phyloP scores from a whole-genome alignment of 768 basidiomycete species.

The Mycena haematopus region DNA sequence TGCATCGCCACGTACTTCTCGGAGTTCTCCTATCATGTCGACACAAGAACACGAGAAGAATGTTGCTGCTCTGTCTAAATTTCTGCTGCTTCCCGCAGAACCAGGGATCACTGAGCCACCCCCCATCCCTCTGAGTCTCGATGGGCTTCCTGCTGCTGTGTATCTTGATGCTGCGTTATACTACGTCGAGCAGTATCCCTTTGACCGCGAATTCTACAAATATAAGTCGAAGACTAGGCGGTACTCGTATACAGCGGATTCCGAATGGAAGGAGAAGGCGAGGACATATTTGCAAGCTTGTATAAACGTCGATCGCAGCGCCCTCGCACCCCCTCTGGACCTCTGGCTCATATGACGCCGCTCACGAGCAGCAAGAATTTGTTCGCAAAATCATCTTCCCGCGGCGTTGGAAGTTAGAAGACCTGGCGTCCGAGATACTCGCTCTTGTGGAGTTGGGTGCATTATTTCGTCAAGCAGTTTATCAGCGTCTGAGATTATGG shows the following conservation, averaged over 20 bases:
- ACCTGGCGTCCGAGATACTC: constrained; percentile 24
- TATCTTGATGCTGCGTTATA: constrained; percentile 21
- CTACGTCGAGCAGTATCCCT: constrained; percentile 23
- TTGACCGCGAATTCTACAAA: constrained; percentile 24
- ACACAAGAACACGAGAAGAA: constrained; percentile 17
- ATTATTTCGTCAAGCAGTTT: constrained; percentile 20
- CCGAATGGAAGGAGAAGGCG: constrained; percentile 23
- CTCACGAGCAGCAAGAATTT: constrained; percentile 20
- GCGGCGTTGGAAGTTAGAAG: constrained; percentile 18
- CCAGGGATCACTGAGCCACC: constrained; percentile 20
- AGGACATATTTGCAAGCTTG: constrained; percentile 20
- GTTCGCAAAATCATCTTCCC: constrained; percentile 16
- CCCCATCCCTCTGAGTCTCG: constrained; percentile 24
- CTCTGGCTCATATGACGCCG: constrained; percentile 22
- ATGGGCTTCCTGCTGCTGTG: constrained; percentile 19
- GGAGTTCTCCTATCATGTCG: constrained; percentile 18
- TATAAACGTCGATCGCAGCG: constrained; percentile 22
- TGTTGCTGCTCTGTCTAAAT: constrained; percentile 16
- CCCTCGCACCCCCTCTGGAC: constrained; percentile 16
- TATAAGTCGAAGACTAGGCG: constrained; percentile 15
- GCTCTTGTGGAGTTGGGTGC: constrained; percentile 20
- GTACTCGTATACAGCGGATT: constrained; percentile 17
- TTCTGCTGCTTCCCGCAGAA: constrained; percentile 19
- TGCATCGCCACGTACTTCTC: constrained; percentile 8
- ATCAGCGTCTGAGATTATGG: constrained; percentile 18